Base-by-base conservation (phyloP, 345 rosid genomes). In the Iberis pinnata region DNA sequence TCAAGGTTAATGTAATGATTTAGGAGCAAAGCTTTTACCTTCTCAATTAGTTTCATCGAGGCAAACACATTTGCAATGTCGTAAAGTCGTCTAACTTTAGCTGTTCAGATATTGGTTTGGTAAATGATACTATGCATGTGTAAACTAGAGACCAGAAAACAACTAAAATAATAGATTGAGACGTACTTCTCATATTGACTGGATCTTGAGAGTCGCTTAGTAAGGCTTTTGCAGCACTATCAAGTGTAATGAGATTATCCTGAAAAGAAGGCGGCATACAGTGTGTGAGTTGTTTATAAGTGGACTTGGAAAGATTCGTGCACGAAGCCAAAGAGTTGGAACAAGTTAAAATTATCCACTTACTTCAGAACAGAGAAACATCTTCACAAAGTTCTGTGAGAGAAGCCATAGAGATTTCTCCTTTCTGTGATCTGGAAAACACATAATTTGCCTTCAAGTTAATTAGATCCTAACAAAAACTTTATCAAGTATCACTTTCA, bases 1-100 rank as follows among this genome's bases (percentile, higher is more conserved):
- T 13, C 13, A 56, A 8, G 40, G 42, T 36, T 43, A 14, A 18
- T 58, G 60, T 36, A 12, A 14, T 9, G 24, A 46, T 16, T 26
- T 18, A 35, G 25, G 19, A 58, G 27, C 29, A 46, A 39, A 20
- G 10, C 12, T 48, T 19, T 25, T 15, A 55, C 94, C 96, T 88
- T 88, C 69, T 88, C 88, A 49, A 88, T 84, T 48, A 88, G 55
- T 53, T 77, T 73, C 77, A 84, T 74, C 17, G 88, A 88, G 47
- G 93, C 65, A 58, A 88, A 70, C 58, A 84, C 88, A 73, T 88
- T 88, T 29, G 89, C 94, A 57, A 88, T 82, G 76, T 88, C 96
- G 61, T 88, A 84, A 7, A 84, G 73, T 35, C 96, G 74, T 70
- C 96, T 78, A 45, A 84, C 78, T 76, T 88, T 88, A 54, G 96